phyloP scores from a whole-genome alignment of 1,139 yeast genomes.

The Yamadazyma atmosphaerica region DNA sequence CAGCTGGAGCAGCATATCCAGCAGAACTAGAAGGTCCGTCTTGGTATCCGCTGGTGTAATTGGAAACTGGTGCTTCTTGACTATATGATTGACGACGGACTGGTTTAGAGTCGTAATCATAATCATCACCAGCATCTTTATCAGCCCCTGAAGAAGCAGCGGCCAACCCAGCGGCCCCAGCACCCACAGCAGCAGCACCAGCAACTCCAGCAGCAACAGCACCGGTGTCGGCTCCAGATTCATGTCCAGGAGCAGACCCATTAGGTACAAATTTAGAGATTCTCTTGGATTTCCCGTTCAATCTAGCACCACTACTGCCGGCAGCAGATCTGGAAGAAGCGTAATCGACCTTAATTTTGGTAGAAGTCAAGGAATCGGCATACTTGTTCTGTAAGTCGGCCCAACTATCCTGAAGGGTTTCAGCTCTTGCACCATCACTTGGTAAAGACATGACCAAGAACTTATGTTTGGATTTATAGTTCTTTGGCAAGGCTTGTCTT shows the following conservation, averaged over 20 bases:
- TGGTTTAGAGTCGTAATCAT: slow-evolving; percentile 2
- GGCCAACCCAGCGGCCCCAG: slow-evolving; percentile 9
- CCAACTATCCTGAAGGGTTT: slow-evolving; percentile 13
- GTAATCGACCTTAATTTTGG: slow-evolving; percentile 14
- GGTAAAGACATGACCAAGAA: slow-evolving; percentile 18
- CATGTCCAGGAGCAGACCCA: slow-evolving; percentile 12
- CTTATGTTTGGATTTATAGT: slow-evolving; percentile 17
- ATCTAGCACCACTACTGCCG: slow-evolving; percentile 10
- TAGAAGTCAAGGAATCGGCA: slow-evolving; percentile 5
- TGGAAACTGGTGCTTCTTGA: neutral
- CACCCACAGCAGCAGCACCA: slow-evolving; percentile 12
- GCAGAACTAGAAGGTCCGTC: slow-evolving; percentile 1
- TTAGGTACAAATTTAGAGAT: slow-evolving; percentile 19
- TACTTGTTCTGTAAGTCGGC: slow-evolving; percentile 16
- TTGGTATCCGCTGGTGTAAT: slow-evolving; percentile 1
- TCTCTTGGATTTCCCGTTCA: slow-evolving; percentile 18
- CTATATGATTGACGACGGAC: slow-evolving; percentile 2
- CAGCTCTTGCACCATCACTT: slow-evolving; percentile 10
- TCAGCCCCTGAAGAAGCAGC: slow-evolving; percentile 1
- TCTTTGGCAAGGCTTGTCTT: slow-evolving; percentile 14
- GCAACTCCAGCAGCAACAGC: slow-evolving; percentile 11
- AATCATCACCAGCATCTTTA: neutral
- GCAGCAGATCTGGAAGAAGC: slow-evolving; percentile 6
- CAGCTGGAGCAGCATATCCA: slow-evolving; percentile 1
- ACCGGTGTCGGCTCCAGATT: slow-evolving; percentile 4